phyloP scores from a whole-genome alignment of 352 stramenopile genomes.

The Phytophthora pinifolia region DNA sequence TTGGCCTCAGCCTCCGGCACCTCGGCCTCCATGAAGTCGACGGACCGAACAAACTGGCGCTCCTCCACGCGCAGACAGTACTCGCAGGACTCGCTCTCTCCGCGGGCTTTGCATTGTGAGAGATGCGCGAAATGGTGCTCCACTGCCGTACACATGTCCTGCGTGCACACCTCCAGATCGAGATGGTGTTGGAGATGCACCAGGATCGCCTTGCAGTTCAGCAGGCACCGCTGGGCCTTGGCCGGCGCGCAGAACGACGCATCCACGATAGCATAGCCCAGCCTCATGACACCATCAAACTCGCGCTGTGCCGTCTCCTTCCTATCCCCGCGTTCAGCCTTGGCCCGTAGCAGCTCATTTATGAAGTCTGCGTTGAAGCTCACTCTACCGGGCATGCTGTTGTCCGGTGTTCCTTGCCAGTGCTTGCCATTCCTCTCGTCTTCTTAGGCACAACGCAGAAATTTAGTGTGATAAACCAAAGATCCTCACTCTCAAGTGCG shows the following conservation, averaged over 20 bases:
- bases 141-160: constrained; percentile 53
- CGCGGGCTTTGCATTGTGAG: constrained; percentile 42
- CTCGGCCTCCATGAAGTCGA: constrained; percentile 56
- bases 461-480: not conserved
- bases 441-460: constrained; percentile 10
- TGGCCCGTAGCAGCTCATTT: constrained; percentile 31
- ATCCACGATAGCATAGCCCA: constrained; percentile 61
- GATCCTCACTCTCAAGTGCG: not conserved
- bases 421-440: constrained; percentile 3
- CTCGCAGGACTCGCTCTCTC: constrained; percentile 40
- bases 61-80: constrained; percentile 63
- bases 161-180: constrained; percentile 51
- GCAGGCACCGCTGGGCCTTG: constrained; percentile 49
- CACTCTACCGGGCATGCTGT: constrained; percentile 20
- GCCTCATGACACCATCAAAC: constrained; percentile 43
- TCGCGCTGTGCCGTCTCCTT: constrained; percentile 23
- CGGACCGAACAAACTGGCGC: constrained; percentile 40
- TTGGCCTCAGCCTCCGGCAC: constrained; percentile 50
- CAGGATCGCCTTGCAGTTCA: constrained; percentile 59
- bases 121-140: constrained; percentile 66
- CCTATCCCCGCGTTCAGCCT: constrained; percentile 13
- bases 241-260: constrained; percentile 55
- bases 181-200: constrained; percentile 62
- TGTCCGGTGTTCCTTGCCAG: constrained; percentile 7
- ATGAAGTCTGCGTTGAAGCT: constrained; percentile 34